Conservation (phyloP, 2,329 filamentous ascomycete genomes). For the Anisogramma anomala region DNA sequence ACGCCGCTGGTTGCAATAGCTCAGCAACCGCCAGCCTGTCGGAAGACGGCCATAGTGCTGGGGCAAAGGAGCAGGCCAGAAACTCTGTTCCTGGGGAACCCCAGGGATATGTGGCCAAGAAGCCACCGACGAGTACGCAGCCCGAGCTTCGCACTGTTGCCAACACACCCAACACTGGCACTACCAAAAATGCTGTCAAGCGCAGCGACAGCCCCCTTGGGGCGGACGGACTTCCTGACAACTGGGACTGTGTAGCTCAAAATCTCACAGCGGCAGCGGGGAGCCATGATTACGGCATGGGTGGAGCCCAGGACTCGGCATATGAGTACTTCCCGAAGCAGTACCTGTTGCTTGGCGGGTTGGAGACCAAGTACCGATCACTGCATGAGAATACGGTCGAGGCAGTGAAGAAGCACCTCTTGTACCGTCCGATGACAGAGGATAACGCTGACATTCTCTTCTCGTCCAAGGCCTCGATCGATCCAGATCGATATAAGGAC, state of each 20-base stretch:
- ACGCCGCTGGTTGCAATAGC: constrained; percentile 67
- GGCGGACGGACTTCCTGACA: constrained; percentile 24
- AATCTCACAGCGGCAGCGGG: constrained; percentile 40
- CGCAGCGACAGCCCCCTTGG: constrained; percentile 19
- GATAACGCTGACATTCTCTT: constrained; percentile 60
- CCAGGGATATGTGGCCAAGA: constrained; percentile 21
- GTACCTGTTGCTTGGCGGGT: constrained; percentile 65
- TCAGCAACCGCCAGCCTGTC: constrained; percentile 27
- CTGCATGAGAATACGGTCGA: constrained; percentile 61
- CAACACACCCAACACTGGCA: constrained; percentile 8
- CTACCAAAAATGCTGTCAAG: constrained; percentile 9
- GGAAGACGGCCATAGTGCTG: constrained; percentile 22
- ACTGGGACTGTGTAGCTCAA: constrained; percentile 46
- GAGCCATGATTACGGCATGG: constrained; percentile 44
- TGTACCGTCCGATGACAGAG: constrained; percentile 66
- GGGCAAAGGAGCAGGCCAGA: constrained; percentile 27
- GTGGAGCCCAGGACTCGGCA: constrained; percentile 56
- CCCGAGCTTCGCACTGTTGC: neutral
- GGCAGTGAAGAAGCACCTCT: constrained; percentile 58
- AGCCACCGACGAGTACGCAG: neutral
- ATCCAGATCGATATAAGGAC: too few relatives aligned
- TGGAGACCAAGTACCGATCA: constrained; percentile 57
- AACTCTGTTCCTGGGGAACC: constrained; percentile 20
- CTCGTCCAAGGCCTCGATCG: constrained; percentile 44
- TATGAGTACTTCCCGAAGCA: constrained; percentile 63